phyloP scores from a whole-genome alignment of 2,329 filamentous ascomycete species.

The Stachybotrys chlorohalonatus region DNA sequence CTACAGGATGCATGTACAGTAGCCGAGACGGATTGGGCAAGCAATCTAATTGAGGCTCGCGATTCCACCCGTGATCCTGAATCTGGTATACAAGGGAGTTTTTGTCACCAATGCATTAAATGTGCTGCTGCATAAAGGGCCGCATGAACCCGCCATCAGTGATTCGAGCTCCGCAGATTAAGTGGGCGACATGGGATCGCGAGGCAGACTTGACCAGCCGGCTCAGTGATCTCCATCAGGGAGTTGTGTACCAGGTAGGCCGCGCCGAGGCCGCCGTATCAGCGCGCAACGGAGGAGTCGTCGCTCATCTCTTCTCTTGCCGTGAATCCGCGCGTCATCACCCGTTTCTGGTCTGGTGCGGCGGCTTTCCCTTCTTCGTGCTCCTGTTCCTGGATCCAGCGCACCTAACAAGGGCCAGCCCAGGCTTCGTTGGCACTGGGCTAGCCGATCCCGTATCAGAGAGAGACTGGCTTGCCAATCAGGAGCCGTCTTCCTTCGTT shows the following conservation, averaged over 20 bases:
- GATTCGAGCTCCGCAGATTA: no score
- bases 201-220: no score
- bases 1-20: not conserved
- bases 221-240: no score
- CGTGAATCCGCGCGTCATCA: not conserved
- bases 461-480: conserved; percentile 13
- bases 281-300: not conserved
- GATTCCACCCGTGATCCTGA: not conserved
- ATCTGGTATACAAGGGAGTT: not conserved
- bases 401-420: not conserved
- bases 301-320: not conserved
- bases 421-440: not conserved
- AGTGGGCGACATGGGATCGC: no score
- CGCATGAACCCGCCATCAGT: no score
- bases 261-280: not conserved
- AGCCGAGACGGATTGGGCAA: not conserved
- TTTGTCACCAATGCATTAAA: no score
- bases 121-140: no score
- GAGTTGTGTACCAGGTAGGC: not conserved
- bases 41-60: not conserved
- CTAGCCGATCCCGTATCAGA: conserved; percentile 7
- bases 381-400: not conserved
- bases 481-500: conserved; percentile 15
- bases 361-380: not conserved
- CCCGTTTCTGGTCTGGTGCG: not conserved